Conservation (phyloP, 352 stramenopile genomes). For the Globisporangium solare region DNA sequence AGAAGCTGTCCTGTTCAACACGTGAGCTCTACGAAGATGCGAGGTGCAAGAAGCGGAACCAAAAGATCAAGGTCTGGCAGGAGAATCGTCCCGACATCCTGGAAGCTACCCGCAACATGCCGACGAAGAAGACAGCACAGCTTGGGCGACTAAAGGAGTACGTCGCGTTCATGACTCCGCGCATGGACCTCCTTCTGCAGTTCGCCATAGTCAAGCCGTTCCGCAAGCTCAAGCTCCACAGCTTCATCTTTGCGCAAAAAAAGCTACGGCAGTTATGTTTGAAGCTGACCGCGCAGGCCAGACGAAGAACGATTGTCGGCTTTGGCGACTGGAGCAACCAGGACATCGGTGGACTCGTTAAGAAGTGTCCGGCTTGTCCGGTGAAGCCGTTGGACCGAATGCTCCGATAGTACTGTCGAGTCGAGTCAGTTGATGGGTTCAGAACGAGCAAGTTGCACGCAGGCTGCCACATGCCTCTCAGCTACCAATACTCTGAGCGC, state of each 20-base stretch:
- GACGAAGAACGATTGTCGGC: constrained; percentile 10
- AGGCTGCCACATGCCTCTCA: neutral
- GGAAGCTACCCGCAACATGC: constrained; percentile 6
- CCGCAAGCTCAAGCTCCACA: constrained; percentile 10
- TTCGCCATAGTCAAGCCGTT: constrained; percentile 17
- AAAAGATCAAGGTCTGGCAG: constrained; percentile 1
- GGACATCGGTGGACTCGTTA: constrained; percentile 11
- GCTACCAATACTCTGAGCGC: constrained; percentile 3
- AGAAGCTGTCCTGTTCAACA: too few relatives aligned
- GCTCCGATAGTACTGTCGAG: neutral
- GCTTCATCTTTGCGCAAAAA: constrained; percentile 12
- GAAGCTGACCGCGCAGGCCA: neutral
- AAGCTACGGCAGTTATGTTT: constrained; percentile 16
- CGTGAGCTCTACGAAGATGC: constrained; percentile 12
- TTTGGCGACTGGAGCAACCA: constrained; percentile 18
- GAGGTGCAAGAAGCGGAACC: constrained; percentile 5
- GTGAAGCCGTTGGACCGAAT: constrained; percentile 8
- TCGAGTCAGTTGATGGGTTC: constrained; percentile 1
- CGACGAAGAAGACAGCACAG: constrained; percentile 3
- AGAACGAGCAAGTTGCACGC: constrained; percentile 7
- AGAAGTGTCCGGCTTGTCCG: constrained; percentile 6
- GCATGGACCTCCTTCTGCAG: constrained; percentile 8
- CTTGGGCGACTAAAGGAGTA: neutral
- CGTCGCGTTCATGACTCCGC: neutral
- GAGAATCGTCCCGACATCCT: neutral